Percentiles rank a stretch among this genome's conserved stretches.
Conservation (phyloP, 192 early-diverging fungal genomes). For the Backusella tuberculispora region DNA sequence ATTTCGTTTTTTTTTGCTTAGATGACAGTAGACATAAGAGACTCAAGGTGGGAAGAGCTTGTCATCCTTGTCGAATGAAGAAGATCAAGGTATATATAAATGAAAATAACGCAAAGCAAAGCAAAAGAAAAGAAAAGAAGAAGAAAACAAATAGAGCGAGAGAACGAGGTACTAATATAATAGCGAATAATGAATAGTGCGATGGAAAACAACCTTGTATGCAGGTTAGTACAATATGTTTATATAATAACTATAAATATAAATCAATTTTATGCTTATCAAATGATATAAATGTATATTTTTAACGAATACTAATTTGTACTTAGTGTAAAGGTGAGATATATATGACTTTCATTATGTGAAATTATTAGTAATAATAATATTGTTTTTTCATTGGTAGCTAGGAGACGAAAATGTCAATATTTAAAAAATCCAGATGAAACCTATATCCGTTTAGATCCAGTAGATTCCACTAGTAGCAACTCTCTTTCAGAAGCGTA, state of each 20-base stretch:
- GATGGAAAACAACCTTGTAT: slow-evolving; percentile 46
- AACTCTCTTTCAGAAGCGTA: slow-evolving; percentile 17
- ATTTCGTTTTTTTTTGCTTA: not conserved
- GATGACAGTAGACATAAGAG: slow-evolving; percentile 41
- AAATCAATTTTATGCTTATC: slow-evolving; percentile 28
- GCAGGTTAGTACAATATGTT: slow-evolving; percentile 33
- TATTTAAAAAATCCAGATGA: slow-evolving; percentile 42
- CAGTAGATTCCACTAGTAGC: slow-evolving; percentile 9
- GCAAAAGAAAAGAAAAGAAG: not conserved
- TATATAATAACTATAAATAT: slow-evolving; percentile 8
- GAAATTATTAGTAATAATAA: not conserved
- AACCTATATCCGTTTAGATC: slow-evolving; percentile 36
- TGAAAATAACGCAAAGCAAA: too few relatives aligned
- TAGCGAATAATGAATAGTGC: slow-evolving; percentile 24
- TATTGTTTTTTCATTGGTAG: slow-evolving; percentile 18
- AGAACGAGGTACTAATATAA: not conserved
- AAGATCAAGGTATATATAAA: slow-evolving; percentile 37
- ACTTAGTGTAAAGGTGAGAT: slow-evolving; percentile 32
- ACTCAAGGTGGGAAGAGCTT: slow-evolving; percentile 40
- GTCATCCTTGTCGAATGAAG: slow-evolving; percentile 44
- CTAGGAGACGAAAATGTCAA: slow-evolving; percentile 42
- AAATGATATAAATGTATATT: not conserved
- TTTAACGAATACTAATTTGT: not conserved
- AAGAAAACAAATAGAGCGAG: not conserved
- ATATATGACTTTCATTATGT: not conserved